A percentile compares a stretch with the other conserved stretches of the same genome.
These are phyloP conservation scores for Suillus tomentosus DNA, from an alignment of 768 basidiomycete genomes.

Conservation along the genomic window DNA sequence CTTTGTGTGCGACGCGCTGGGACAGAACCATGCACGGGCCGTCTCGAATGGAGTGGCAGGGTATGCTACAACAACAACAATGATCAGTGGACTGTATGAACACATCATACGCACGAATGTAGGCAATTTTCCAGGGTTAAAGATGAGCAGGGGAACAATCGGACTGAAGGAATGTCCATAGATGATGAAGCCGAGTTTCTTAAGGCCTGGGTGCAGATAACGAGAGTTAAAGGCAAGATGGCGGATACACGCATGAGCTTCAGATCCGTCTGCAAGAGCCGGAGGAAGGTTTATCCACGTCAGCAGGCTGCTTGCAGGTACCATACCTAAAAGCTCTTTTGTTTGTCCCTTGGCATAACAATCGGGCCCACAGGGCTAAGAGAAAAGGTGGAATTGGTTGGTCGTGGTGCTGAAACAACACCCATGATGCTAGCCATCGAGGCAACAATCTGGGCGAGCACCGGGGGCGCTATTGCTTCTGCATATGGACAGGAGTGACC, in stretches of 20 bases:
- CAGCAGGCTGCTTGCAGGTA: constrained; percentile 64
- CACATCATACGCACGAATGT: constrained; percentile 90
- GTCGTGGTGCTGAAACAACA: constrained; percentile 44
- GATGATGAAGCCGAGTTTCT: constrained; percentile 94
- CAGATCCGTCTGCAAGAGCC: constrained; percentile 74
- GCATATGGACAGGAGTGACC: constrained; percentile 86
- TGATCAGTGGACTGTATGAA: constrained; percentile 70
- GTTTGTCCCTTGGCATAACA: constrained; percentile 36
- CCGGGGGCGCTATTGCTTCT: constrained; percentile 88
- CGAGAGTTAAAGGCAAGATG: constrained; percentile 94
- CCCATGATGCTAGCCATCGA: constrained; percentile 99
- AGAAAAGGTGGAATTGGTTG: constrained; percentile 26
- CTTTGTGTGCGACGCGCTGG: constrained; percentile 95
- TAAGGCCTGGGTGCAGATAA: constrained; percentile 84
- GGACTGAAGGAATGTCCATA: constrained; percentile 92
- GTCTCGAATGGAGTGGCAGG: constrained; percentile 90
- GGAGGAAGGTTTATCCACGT: constrained; percentile 78
- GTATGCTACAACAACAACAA: constrained; percentile 89
- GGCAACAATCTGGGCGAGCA: constrained; percentile 87
- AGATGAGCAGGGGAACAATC: constrained; percentile 89
- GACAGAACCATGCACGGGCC: constrained; percentile 88
- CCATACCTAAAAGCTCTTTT: constrained; percentile 66
- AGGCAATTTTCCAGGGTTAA: constrained; percentile 92
- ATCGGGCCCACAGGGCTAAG: constrained; percentile 36
- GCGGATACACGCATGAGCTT: constrained; percentile 80